Evolutionary conservation across 768 basidiomycete species (phyloP), one percentile per base, ranked within the genome.

Genomic region (Kwoniella sp.): DNA sequence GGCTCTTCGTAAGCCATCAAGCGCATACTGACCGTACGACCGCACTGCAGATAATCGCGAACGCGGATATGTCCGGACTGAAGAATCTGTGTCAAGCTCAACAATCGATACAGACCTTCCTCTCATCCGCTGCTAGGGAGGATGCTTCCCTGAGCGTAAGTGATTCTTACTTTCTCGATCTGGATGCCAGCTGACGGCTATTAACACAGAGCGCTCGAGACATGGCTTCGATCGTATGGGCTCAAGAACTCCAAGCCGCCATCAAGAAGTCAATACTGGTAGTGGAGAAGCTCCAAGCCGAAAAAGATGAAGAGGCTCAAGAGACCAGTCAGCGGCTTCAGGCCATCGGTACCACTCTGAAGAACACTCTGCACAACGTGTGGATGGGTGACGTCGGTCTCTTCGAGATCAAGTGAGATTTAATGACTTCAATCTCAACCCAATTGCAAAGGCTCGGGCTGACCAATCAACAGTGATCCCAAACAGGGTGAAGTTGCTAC

Each of bases 171-270:
- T n/a, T n/a, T n/a, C n/a, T n/a, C n/a, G 8, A n/a, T 50, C 5
- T 51, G 23, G 5, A 29, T 29, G 13, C 8, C 7, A 29, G 67
- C 83, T 23, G 85, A 87, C 69, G 34, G 82, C 11, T 2, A 3
- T 3, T 17, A 20, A 11, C 25, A 17, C 23, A 51, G 50, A 51
- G 50, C 50, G 15, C 93, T 1, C 85, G 87, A 45, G 93, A 95
- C 74, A 83, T 95, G 51, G 87, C 88, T 17, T 87, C 88, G 4
- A 89, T 90, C 0, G 85, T 88, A 0, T 87, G 92, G 81, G 91
- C 91, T 0, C 88, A 91, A 74, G 93, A 95, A 68, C 82, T 95
- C 1, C 89, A 91, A n/a, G 74, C 80, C 23, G 86, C 87, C 1
- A 81, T 94, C 25, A 87, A 85, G 61, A 85, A 87, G 54, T 82